A percentile compares a stretch with the other conserved stretches of the same genome.
Evolutionary conservation across 225 moss, liverwort and hornwort species (phyloP).

Genomic region (Ulota crispa): DNA sequence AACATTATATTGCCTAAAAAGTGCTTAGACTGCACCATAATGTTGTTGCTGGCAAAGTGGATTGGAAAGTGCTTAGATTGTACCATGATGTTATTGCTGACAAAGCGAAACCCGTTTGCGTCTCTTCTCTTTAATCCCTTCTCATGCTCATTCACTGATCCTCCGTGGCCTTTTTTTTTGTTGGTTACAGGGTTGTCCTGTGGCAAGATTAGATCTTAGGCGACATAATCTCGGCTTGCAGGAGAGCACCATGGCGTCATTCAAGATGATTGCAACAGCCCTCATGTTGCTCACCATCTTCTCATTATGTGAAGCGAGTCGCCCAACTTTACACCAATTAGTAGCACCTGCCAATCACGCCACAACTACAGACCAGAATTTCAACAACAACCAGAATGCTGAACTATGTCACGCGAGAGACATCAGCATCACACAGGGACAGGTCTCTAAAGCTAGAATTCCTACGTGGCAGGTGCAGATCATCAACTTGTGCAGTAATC

Average conservation of each 20-base stretch:
- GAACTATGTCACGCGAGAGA: background rate
- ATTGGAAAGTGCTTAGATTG: too few species aligned
- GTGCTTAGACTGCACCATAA: too few species aligned
- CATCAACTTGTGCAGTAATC: conserved; percentile 14
- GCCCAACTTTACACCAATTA: background rate
- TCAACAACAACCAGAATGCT: background rate
- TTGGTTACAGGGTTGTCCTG: background rate
- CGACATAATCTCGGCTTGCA: background rate
- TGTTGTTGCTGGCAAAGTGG: too few species aligned
- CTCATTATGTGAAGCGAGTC: background rate
- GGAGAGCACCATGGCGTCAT: background rate
- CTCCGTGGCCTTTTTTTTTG: background rate
- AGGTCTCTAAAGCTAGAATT: conserved; percentile 15
- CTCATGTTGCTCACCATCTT: background rate
- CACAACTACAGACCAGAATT: background rate
- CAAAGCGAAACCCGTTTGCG: background rate
- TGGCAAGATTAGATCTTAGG: background rate
- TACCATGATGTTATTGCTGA: background rate
- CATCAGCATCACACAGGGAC: conserved; percentile 18
- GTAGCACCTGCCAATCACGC: background rate
- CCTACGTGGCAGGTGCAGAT: conserved; percentile 24
- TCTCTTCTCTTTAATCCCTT: background rate
- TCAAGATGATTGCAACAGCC: background rate
- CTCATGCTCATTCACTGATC: background rate
- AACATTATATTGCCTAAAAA: too few species aligned